Evolutionary conservation across 192 early-diverging fungal genomes (phyloP).

Genomic region (Linnemannia hyalina): DNA sequence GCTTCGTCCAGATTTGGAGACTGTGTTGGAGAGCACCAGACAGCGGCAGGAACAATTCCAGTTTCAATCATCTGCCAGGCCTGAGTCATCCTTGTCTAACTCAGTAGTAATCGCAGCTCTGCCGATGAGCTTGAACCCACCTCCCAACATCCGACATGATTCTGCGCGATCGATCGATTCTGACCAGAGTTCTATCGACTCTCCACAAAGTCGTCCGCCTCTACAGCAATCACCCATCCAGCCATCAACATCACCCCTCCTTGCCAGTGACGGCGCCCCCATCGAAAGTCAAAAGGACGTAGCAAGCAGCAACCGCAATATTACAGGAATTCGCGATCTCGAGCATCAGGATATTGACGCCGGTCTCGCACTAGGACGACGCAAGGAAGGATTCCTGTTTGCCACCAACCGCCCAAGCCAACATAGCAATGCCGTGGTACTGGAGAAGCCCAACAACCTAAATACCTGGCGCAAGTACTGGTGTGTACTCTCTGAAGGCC

Average conservation of each 20-base stretch:
- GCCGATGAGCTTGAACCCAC: background rate
- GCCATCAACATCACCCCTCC: background rate
- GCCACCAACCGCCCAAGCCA: slow-evolving; percentile 61
- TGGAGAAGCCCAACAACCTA: slow-evolving; percentile 39
- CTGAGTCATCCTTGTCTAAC: background rate
- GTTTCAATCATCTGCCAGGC: background rate
- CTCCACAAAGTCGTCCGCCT: slow-evolving; percentile 4
- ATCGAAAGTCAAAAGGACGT: slow-evolving; percentile 4
- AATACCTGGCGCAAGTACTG: slow-evolving; percentile 60
- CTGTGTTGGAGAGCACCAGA: slow-evolving; percentile 29
- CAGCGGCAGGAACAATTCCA: background rate
- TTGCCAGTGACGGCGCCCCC: background rate
- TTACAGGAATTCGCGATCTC: slow-evolving; percentile 74
- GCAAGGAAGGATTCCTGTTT: slow-evolving; percentile 74
- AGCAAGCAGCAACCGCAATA: slow-evolving; percentile 14
- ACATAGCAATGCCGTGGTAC: slow-evolving; percentile 35
- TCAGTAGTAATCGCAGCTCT: background rate
- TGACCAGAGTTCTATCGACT: background rate
- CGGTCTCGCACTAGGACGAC: slow-evolving; percentile 48
- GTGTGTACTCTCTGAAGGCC: slow-evolving; percentile 75
- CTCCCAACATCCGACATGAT: background rate
- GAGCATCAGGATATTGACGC: slow-evolving; percentile 66
- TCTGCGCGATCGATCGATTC: background rate
- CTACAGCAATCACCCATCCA: slow-evolving; percentile 5
- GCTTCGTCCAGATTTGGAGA: slow-evolving; percentile 56